Conservation (phyloP, 805 yeast genomes). For the Sugiyamaella mastotermitis region DNA sequence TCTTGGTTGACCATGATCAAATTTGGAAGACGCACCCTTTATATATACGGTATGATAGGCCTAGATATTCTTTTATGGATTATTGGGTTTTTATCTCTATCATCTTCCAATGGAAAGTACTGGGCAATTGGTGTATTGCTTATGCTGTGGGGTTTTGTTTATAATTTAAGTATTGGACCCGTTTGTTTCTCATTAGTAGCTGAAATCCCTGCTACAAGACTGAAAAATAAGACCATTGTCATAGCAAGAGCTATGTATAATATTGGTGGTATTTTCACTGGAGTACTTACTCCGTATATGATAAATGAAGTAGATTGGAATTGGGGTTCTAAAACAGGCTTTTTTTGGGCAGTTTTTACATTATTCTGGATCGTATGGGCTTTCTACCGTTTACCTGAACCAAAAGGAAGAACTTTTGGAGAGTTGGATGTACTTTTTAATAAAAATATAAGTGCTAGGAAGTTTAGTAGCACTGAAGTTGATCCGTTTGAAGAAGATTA, state of each 20-base stretch:
- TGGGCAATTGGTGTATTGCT: conserved; percentile 40
- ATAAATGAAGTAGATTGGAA: conserved; percentile 42
- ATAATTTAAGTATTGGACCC: conserved; percentile 42
- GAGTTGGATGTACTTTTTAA: conserved; percentile 53
- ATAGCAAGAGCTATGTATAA: not conserved
- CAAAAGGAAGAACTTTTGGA: conserved; percentile 50
- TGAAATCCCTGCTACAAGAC: conserved; percentile 38
- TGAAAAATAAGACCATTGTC: conserved; percentile 34
- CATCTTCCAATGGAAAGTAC: conserved; percentile 14
- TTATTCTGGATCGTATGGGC: conserved; percentile 35
- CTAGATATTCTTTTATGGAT: conserved; percentile 34
- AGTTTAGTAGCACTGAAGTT: not conserved
- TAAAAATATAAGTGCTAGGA: conserved; percentile 10
- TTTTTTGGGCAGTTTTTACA: conserved; percentile 39
- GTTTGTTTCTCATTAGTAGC: conserved; percentile 36
- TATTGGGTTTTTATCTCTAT: conserved; percentile 31
- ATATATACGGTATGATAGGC: conserved; percentile 30
- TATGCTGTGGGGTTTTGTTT: conserved; percentile 39
- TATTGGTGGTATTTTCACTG: conserved; percentile 15
- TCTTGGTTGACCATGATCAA: conserved; percentile 17
- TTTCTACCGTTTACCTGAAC: conserved; percentile 53
- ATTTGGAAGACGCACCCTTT: conserved; percentile 21
- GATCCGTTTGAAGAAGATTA: no score
- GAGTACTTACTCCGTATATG: conserved; percentile 39
- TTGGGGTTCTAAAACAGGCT: conserved; percentile 44